Base-by-base conservation (phyloP, 495 filamentous ascomycete species). In the Penicillium egyptiacum region DNA sequence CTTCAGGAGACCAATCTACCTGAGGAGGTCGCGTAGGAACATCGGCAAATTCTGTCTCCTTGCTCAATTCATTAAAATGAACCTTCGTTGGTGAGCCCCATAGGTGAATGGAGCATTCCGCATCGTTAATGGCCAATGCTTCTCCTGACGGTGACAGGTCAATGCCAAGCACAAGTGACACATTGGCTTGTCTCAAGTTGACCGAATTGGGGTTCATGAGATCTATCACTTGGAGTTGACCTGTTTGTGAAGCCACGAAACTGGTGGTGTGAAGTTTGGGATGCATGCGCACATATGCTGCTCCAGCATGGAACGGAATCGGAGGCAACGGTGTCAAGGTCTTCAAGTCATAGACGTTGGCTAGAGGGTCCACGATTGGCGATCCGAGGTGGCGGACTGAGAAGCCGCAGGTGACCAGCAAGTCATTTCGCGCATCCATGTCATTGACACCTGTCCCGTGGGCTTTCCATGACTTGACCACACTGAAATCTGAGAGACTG, bases 51-150 rank as follows among this genome's bases (percentile, higher is more conserved):
- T 96, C 91, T 3, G 87, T 81, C 20, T 90, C 88, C 49, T 84
- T 84, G 60, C 83, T 86, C 70, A 91, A 83, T 63, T 98, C 92
- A 47, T 89, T 88, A 70, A 96, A 97, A 45, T 89, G 90, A 26
- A 96, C 81, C 67, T 96, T 95, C n/a, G 83, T 79, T 0, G 86
- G 89, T 1, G 92, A 95, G 0, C 91, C 94, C 94, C 94, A 98
- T 9, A 98, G 79, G 56, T 94, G 90, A 40, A 96, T 82, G 30
- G 81, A 81, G 62, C 85, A 88, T 50, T 91, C 88, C 5, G 82
- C 79, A 68, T 97, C 92, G 44, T 86, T 87, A 54, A 98, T 79
- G 2, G 85, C 91, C 57, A 96, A 76, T 0, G 92, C 92, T 65
- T 96, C 91, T 5, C 92, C 95, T 3, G 93, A 96, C 0, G 91